These are phyloP conservation scores for Saccharomycopsis sp. DNA, from an alignment of 805 yeast species.

Conservation along the genomic window DNA sequence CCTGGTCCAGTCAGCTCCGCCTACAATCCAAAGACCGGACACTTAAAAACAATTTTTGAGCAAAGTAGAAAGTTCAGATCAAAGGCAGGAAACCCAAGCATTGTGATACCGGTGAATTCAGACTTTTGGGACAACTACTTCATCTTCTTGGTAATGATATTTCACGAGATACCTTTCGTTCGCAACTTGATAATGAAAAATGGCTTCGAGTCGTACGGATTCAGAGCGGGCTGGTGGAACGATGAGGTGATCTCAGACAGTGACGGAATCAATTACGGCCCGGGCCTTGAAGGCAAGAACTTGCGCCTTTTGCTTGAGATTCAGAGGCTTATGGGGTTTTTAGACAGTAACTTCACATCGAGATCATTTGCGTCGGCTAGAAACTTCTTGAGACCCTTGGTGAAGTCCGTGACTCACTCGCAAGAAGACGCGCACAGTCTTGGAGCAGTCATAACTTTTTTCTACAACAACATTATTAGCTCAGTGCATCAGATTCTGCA, in stretches of 20 bases:
- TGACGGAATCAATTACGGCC: background rate
- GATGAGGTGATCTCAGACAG: conserved; percentile 3
- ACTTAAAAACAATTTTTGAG: conserved; percentile 1
- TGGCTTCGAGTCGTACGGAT: conserved; percentile 12
- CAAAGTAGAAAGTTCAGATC: conserved; percentile 2
- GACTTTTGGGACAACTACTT: conserved; percentile 12
- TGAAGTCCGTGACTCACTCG: background rate
- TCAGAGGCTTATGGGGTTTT: conserved; percentile 13
- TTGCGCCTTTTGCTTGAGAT: conserved; percentile 9
- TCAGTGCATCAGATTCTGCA: background rate
- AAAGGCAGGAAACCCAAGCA: conserved; percentile 1
- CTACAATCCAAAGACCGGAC: too few species aligned
- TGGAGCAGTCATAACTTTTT: background rate
- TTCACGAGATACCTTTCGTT: conserved; percentile 15
- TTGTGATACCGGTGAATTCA: conserved; percentile 5
- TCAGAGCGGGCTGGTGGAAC: conserved; percentile 14
- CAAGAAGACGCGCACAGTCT: background rate
- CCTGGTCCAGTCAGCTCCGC: too few species aligned
- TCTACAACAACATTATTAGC: background rate
- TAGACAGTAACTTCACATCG: conserved; percentile 10
- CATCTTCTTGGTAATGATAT: conserved; percentile 6
- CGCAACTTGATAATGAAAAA: conserved; percentile 6
- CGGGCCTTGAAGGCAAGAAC: background rate
- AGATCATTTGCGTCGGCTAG: conserved; percentile 14
- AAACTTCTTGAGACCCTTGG: conserved; percentile 2